These are phyloP conservation scores for Tetrahymena elliotti DNA, from an alignment of 73 alveolate genomes.

Conservation along the genomic window DNA sequence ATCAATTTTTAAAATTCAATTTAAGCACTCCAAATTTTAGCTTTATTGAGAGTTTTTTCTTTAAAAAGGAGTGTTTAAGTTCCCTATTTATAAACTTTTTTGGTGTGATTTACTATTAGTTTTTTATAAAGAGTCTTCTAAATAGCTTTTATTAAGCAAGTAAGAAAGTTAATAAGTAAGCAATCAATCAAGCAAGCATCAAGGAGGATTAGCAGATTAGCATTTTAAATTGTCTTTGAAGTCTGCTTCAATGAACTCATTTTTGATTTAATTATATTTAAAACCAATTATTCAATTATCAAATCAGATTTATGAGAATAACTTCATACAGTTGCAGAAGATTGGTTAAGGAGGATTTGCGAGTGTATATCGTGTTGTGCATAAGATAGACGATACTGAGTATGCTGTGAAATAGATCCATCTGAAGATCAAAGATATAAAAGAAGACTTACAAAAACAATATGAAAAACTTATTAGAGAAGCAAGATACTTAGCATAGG, in stretches of 20 bases:
- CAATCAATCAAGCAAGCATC: too few species aligned
- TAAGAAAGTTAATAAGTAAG: too few species aligned
- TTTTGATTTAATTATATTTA: not conserved
- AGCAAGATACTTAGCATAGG: slow-evolving; percentile 23
- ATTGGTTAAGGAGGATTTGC: slow-evolving; percentile 46
- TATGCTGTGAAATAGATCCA: slow-evolving; percentile 28
- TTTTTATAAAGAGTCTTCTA: not conserved
- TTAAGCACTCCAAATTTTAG: not conserved
- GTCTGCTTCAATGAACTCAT: not conserved
- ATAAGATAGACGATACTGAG: slow-evolving; percentile 20
- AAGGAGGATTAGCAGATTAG: not conserved
- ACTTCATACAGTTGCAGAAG: slow-evolving; percentile 46
- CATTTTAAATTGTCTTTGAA: not conserved
- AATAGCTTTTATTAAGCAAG: not conserved
- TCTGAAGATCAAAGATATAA: slow-evolving; percentile 1
- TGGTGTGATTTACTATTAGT: too few species aligned
- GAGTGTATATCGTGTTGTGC: slow-evolving; percentile 30
- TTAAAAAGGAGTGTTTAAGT: not conserved
- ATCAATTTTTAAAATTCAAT: too few species aligned
- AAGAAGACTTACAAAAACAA: not conserved
- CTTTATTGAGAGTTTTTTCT: not conserved
- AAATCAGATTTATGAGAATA: slow-evolving; percentile 25
- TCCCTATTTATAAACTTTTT: not conserved
- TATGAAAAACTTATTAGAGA: slow-evolving; percentile 8
- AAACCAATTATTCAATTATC: not conserved